A percentile compares a stretch with the other conserved stretches of the same genome.
phyloP scores from a whole-genome alignment of 2,329 filamentous ascomycete genomes.

The Colletotrichum liaoningense region DNA sequence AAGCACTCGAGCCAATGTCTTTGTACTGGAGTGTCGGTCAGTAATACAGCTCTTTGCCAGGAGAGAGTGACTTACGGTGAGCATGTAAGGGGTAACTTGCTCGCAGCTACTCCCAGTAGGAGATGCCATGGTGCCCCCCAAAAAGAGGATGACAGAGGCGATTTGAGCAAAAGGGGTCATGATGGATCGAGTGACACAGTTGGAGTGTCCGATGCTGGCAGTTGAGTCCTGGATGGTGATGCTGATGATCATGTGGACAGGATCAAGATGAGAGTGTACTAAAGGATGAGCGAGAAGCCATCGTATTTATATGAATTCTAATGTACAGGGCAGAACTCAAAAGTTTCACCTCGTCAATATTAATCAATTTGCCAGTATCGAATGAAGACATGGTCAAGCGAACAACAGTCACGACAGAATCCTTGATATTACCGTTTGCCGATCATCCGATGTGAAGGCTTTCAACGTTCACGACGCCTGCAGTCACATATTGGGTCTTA shows the following conservation, averaged over 20 bases:
- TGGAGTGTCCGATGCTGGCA: background rate
- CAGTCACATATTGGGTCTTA: background rate
- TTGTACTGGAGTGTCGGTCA: background rate
- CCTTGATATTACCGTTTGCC: background rate
- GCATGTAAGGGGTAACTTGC: background rate
- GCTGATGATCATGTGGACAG: background rate
- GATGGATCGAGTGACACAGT: background rate
- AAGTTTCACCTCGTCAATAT: no score
- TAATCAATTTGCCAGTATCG: no score
- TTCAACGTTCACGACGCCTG: background rate
- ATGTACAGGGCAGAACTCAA: no score
- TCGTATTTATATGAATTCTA: no score
- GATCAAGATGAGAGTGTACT: background rate
- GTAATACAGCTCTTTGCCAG: background rate
- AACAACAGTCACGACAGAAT: background rate
- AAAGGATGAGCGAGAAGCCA: no score
- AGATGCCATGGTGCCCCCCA: background rate
- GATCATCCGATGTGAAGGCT: background rate
- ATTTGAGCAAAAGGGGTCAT: background rate
- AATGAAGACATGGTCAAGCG: background rate
- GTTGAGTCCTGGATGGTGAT: background rate
- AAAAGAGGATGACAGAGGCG: background rate
- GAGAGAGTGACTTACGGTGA: background rate
- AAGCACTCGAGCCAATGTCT: background rate
- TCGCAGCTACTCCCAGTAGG: background rate